Percentiles rank a stretch among this genome's conserved stretches.
These are phyloP conservation scores for Penicillium sp. DNA, from an alignment of 2,329 filamentous ascomycete species.

Conservation along the genomic window DNA sequence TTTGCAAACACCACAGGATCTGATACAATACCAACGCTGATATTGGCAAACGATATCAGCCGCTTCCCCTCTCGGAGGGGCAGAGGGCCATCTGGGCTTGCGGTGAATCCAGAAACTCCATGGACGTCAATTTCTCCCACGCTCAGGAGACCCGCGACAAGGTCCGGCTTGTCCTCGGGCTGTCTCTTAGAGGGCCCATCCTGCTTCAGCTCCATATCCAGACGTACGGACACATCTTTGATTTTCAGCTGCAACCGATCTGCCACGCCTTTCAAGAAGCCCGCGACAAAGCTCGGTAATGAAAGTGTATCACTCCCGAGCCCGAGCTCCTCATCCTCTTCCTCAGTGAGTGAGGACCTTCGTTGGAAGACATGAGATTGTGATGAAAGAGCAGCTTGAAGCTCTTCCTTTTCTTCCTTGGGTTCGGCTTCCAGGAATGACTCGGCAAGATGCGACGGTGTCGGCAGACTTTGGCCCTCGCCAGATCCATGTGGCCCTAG, in stretches of 20 bases:
- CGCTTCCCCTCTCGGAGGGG: constrained; percentile 42
- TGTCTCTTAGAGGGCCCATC: constrained; percentile 38
- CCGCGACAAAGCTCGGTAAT: constrained; percentile 59
- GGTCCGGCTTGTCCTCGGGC: constrained; percentile 37
- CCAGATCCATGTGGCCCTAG: constrained; percentile 26
- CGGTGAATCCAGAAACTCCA: constrained; percentile 26
- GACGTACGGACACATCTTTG: constrained; percentile 51
- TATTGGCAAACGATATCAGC: constrained; percentile 44
- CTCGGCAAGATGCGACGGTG: constrained; percentile 58
- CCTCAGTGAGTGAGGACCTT: constrained; percentile 46
- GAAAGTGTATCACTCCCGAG: constrained; percentile 56
- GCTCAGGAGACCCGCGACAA: constrained; percentile 36
- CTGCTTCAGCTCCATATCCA: constrained; percentile 50
- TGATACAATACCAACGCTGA: constrained; percentile 49
- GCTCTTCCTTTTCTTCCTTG: constrained; percentile 55
- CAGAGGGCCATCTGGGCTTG: constrained; percentile 20
- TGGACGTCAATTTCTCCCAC: constrained; percentile 37
- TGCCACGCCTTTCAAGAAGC: constrained; percentile 58
- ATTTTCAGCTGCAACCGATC: constrained; percentile 58
- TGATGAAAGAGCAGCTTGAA: constrained; percentile 57
- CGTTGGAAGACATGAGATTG: constrained; percentile 53
- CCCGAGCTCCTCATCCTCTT: constrained; percentile 52
- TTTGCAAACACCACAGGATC: constrained; percentile 51
- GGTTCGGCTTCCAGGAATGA: constrained; percentile 62
- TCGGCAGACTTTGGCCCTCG: constrained; percentile 47